Percentiles rank a stretch among this genome's conserved stretches.
These are phyloP conservation scores for Dysphania ambrosioides DNA, from an alignment of 148 eudicot genomes.

Conservation along the genomic window DNA sequence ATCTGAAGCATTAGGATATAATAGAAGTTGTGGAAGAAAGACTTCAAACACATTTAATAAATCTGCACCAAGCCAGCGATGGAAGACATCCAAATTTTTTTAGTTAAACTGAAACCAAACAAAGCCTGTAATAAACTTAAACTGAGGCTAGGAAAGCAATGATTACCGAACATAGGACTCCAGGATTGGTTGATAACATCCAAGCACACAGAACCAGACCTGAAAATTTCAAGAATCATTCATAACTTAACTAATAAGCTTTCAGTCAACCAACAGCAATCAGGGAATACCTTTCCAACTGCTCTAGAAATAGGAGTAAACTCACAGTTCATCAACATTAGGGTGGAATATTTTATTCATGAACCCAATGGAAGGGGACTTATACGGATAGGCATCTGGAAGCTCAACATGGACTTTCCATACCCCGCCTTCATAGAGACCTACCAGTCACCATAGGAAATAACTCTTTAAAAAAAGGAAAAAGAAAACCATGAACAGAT, in stretches of 20 bases:
- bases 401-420: conserved; percentile 87
- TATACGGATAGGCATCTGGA: conserved; percentile 87
- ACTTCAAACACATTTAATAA: conserved; percentile 68
- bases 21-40: conserved; percentile 70
- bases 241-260: conserved; percentile 1
- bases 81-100: conserved; percentile 3
- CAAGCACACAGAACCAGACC: conserved; percentile 93
- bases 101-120: not conserved
- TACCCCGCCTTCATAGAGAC: conserved; percentile 80
- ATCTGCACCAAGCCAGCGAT: conserved; percentile 36
- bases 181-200: conserved; percentile 91
- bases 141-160: not conserved
- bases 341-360: conserved; percentile 81
- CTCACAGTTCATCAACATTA: conserved; percentile 88
- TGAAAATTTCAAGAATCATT: conserved; percentile 29
- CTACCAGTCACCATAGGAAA: conserved; percentile 30
- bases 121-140: not conserved
- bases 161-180: conserved; percentile 93
- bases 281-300: conserved; percentile 12
- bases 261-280: not conserved
- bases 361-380: conserved; percentile 85
- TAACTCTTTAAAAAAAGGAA: not conserved
- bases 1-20: conserved; percentile 75
- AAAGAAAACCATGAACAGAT: not conserved
- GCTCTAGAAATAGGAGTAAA: conserved; percentile 5